Evolutionary conservation across 192 early-diverging fungal species (phyloP).

Genomic region (Mortierella hygrophila): DNA sequence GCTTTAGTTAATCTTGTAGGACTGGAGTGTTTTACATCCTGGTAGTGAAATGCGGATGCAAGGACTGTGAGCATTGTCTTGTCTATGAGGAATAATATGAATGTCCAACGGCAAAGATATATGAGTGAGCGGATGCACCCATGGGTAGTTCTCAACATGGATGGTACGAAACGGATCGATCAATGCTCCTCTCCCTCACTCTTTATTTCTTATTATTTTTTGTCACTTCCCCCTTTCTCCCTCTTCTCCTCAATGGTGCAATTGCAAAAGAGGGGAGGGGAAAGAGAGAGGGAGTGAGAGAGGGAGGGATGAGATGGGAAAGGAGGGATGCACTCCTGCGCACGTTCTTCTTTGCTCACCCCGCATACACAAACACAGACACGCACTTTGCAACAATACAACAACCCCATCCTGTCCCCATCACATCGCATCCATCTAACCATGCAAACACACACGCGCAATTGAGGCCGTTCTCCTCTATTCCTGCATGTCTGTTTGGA

Average conservation of each 20-base stretch:
- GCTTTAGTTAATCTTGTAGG: too few relatives aligned
- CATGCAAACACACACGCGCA: background rate
- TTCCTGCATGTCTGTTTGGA: background rate
- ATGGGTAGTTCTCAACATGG: background rate
- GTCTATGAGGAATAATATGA: too few relatives aligned
- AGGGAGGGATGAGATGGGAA: background rate
- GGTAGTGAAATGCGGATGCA: too few relatives aligned
- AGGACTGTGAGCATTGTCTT: too few relatives aligned
- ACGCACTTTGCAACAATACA: background rate
- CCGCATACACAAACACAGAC: background rate
- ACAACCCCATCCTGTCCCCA: too few relatives aligned
- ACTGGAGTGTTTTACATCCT: too few relatives aligned
- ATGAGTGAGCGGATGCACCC: background rate
- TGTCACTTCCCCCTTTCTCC: too few relatives aligned
- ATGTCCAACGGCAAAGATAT: background rate
- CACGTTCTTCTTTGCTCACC: conserved; percentile 12
- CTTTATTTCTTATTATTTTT: background rate
- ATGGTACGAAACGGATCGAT: background rate
- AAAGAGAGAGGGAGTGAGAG: background rate
- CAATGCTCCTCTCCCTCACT: background rate
- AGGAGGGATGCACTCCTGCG: conserved; percentile 5
- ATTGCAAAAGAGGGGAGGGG: too few relatives aligned
- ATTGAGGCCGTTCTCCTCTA: background rate
- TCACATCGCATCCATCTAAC: background rate
- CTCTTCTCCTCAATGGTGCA: background rate